These are phyloP conservation scores for Penicillium brasilianum DNA, from an alignment of 2,329 filamentous ascomycete species.

Conservation along the genomic window DNA sequence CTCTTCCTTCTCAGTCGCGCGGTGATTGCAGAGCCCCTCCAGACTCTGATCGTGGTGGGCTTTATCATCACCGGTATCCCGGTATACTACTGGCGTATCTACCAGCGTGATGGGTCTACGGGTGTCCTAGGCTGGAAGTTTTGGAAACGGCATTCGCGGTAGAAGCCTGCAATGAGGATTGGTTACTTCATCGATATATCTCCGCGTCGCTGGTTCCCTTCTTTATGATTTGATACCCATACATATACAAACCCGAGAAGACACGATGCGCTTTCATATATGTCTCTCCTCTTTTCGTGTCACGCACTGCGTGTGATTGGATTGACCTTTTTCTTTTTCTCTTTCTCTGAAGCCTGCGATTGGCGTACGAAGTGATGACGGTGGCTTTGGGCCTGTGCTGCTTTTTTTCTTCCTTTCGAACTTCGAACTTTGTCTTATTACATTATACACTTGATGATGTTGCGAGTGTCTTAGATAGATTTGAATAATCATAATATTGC, in stretches of 20 bases:
- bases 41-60: slow-evolving; percentile 82
- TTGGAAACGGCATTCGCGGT: slow-evolving; percentile 42
- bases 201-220: not conserved
- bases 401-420: slow-evolving; percentile 11
- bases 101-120: slow-evolving; percentile 60
- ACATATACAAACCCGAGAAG: slow-evolving; percentile 27
- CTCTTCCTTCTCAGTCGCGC: slow-evolving; percentile 87
- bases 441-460: slow-evolving; percentile 6
- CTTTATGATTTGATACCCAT: slow-evolving; percentile 35
- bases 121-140: slow-evolving; percentile 49
- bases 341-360: slow-evolving; percentile 9
- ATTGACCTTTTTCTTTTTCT: not conserved
- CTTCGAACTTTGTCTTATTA: slow-evolving; percentile 22
- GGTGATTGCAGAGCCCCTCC: slow-evolving; percentile 86
- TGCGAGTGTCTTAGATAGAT: slow-evolving; percentile 11
- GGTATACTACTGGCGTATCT: slow-evolving; percentile 86
- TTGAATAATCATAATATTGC: slow-evolving; percentile 18
- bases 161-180: slow-evolving; percentile 10
- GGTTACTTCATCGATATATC: not conserved
- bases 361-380: slow-evolving; percentile 29
- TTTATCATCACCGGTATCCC: slow-evolving; percentile 86
- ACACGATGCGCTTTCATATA: not conserved
- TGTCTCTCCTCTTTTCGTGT: not conserved
- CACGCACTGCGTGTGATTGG: not conserved
- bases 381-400: slow-evolving; percentile 18